Evolutionary conservation across 768 basidiomycete genomes (phyloP).

Genomic region (Boletales sp.): DNA sequence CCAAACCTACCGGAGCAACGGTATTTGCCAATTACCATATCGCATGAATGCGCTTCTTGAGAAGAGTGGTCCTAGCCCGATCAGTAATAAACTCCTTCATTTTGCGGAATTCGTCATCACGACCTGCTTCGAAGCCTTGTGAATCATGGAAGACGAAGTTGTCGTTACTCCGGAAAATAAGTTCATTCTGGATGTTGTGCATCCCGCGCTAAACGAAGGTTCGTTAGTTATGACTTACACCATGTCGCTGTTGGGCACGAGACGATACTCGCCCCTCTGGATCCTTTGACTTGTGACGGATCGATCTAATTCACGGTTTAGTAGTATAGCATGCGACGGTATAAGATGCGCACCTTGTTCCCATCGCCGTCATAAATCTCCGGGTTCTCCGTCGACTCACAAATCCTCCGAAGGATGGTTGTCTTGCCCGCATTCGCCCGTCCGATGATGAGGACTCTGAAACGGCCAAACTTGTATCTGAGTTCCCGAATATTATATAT

Average conservation of each 20-base stretch:
- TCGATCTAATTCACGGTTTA: background rate
- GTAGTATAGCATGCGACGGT: background rate
- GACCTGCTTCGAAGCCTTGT: conserved; percentile 4
- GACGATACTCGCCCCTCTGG: background rate
- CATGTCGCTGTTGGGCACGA: no score
- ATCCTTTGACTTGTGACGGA: background rate
- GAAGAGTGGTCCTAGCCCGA: background rate
- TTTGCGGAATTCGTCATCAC: background rate
- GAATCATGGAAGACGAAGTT: conserved; percentile 6
- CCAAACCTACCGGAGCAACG: background rate
- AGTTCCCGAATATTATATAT: background rate
- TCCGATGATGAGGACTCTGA: conserved; percentile 3
- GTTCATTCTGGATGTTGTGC: background rate
- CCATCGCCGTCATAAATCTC: conserved; percentile 4
- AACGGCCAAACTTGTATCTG: background rate
- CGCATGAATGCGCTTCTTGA: conserved; percentile 6
- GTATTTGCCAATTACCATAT: background rate
- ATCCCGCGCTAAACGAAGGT: background rate
- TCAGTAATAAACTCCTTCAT: conserved; percentile 5
- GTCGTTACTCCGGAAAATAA: conserved; percentile 2
- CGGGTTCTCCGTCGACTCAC: background rate
- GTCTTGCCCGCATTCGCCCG: conserved; percentile 8
- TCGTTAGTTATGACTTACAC: no score
- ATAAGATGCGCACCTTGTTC: background rate
- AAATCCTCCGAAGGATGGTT: conserved; percentile 4